Evolutionary conservation across 345 rosid genomes (phyloP), one percentile per base, ranked within the genome.

Genomic region (Psidium guajava): DNA sequence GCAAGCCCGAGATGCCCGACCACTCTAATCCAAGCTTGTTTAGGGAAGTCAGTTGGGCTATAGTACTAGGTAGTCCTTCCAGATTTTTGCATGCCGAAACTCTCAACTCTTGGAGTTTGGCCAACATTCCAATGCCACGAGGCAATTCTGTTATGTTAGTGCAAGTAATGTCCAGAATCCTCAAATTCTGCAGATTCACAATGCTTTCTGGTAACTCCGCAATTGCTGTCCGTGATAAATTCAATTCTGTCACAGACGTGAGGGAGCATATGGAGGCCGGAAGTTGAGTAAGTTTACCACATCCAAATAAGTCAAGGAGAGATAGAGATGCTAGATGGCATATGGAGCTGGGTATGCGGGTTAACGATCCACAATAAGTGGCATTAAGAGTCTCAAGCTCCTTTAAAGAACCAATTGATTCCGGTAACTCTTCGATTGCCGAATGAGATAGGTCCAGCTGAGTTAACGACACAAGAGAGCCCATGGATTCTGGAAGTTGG

Each of bases 291-390:
- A 82, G 58, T 6, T 52, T n/a, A 25, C 8, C 0, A 0, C 58
- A 82, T 13, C 3, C 54, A 2, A 42, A 42, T 54, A 82, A 24
- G 16, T 51, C 24, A n/a, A 82, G 58, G 11, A 8, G 0, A 50
- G 44, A 52, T 3, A 82, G 57, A 51, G 83, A 82, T 50, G 58
- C 1, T 1, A 82, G 14, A 51, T 8, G 36, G 42, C 44, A 25
- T n/a, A 82, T 51, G 24, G 58, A 52, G 4, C 8, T 54, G 0
- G 83, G 58, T 16, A 69, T 32, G 77, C 5, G 22, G 77, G 24
- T 11, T 32, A 69, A 69, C 0, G 47, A 32, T 32, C 32, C 3
- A 16, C 77, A 69, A 0, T 69, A 32, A 64, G 12, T 1, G 0
- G 44, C 75, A 32, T 32, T 1, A 16, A 64, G 21, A 32, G 6